Percentiles rank a stretch among this genome's conserved stretches.
Conservation (phyloP, 805 yeast genomes). For the Saccharomycopsis sp. region DNA sequence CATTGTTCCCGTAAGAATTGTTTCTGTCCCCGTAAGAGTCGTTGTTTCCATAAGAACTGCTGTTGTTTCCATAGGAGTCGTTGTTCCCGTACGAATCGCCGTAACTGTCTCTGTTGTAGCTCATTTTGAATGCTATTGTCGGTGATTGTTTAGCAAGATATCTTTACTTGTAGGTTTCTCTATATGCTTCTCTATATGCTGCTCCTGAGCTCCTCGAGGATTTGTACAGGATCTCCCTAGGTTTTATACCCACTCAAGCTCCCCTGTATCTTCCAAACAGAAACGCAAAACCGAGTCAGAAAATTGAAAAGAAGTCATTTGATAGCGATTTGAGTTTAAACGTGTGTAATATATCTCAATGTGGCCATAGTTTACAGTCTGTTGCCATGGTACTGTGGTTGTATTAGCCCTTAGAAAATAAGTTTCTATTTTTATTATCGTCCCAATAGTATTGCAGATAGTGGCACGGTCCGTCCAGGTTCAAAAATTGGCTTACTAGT, state of each 20-base stretch:
- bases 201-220: too few relatives aligned
- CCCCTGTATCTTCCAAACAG: not conserved
- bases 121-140: conserved; percentile 1
- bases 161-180: not conserved
- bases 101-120: conserved; percentile 3
- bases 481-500: too few relatives aligned
- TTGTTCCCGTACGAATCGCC: not conserved
- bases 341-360: not conserved
- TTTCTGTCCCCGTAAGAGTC: not conserved
- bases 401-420: not conserved
- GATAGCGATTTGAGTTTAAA: not conserved
- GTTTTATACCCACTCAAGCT: not conserved
- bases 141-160: too few relatives aligned
- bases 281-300: not conserved
- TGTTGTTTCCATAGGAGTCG: not conserved
- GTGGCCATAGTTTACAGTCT: not conserved
- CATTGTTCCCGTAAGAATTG: not conserved
- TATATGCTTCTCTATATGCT: not conserved
- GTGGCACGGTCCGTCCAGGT: too few relatives aligned
- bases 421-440: not conserved
- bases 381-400: not conserved
- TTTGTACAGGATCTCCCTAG: not conserved
- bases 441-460: too few relatives aligned
- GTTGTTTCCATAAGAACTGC: not conserved
- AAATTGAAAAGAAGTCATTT: not conserved